phyloP scores from a whole-genome alignment of 805 yeast species.

The Kuraishia hungarica region DNA sequence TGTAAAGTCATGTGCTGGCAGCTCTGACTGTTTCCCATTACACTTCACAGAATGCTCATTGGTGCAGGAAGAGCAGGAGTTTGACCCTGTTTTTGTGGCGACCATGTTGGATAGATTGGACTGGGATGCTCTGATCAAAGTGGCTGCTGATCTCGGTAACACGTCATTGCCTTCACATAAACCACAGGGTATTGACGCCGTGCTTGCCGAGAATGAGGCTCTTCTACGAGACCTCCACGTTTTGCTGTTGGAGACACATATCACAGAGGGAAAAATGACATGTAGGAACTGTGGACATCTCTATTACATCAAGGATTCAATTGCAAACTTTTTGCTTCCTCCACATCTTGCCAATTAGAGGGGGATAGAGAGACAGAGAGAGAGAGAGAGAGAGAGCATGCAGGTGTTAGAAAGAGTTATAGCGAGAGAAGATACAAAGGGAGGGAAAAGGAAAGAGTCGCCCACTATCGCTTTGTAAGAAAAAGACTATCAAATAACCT shows the following conservation, averaged over 20 bases:
- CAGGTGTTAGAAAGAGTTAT: neutral
- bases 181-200: slow-evolving; percentile 49
- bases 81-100: slow-evolving; percentile 68
- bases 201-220: slow-evolving; percentile 35
- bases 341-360: slow-evolving; percentile 67
- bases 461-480: no score
- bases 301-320: slow-evolving; percentile 84
- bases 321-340: slow-evolving; percentile 89
- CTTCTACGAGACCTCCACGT: slow-evolving; percentile 70
- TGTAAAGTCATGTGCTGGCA: slow-evolving; percentile 66
- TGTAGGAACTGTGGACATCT: slow-evolving; percentile 83
- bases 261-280: slow-evolving; percentile 80
- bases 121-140: slow-evolving; percentile 77
- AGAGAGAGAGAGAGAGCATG: neutral
- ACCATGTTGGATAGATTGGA: slow-evolving; percentile 76
- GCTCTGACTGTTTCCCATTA: slow-evolving; percentile 76
- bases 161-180: slow-evolving; percentile 47
- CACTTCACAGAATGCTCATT: slow-evolving; percentile 59
- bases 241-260: slow-evolving; percentile 76
- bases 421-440: neutral
- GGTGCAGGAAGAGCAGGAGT: slow-evolving; percentile 72
- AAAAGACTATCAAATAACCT: no score
- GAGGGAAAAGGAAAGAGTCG: neutral
- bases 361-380: neutral
- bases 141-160: slow-evolving; percentile 72